Conservation (phyloP, 2,329 filamentous ascomycete species). For the Epichloe coenophiala region DNA sequence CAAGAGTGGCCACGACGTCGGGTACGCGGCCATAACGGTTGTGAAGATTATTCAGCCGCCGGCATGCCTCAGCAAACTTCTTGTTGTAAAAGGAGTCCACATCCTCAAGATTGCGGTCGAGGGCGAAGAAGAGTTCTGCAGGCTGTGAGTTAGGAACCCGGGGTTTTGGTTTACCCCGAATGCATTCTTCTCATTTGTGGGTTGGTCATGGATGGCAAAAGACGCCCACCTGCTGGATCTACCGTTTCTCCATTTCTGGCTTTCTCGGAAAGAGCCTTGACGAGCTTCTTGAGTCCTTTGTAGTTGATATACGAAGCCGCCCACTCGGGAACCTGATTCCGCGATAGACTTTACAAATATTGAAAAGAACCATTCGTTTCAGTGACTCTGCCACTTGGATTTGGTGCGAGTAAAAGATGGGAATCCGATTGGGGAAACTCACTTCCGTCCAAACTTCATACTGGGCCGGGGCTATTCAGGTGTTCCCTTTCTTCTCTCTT, state of each 20-base stretch:
- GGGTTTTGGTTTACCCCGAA: constrained; percentile 12
- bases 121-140: constrained; percentile 87
- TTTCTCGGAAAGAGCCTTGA: constrained; percentile 62
- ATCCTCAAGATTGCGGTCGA: constrained; percentile 94
- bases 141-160: constrained; percentile 18
- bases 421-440: constrained; percentile 14
- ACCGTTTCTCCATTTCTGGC: constrained; percentile 57
- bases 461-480: not conserved
- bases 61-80: constrained; percentile 73
- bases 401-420: constrained; percentile 1
- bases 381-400: constrained; percentile 6
- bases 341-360: constrained; percentile 44
- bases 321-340: constrained; percentile 82
- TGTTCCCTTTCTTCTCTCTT: not conserved
- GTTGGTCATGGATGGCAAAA: constrained; percentile 11
- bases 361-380: constrained; percentile 3
- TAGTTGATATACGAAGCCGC: constrained; percentile 76
- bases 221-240: constrained; percentile 74
- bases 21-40: constrained; percentile 70
- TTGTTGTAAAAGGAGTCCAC: constrained; percentile 96
- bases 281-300: constrained; percentile 86
- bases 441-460: constrained; percentile 55
- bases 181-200: constrained; percentile 8
- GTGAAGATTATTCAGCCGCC: constrained; percentile 73
- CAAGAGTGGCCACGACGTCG: constrained; percentile 57